Conservation (phyloP, 768 basidiomycete species). For the Coprinopsis strossmayeri region DNA sequence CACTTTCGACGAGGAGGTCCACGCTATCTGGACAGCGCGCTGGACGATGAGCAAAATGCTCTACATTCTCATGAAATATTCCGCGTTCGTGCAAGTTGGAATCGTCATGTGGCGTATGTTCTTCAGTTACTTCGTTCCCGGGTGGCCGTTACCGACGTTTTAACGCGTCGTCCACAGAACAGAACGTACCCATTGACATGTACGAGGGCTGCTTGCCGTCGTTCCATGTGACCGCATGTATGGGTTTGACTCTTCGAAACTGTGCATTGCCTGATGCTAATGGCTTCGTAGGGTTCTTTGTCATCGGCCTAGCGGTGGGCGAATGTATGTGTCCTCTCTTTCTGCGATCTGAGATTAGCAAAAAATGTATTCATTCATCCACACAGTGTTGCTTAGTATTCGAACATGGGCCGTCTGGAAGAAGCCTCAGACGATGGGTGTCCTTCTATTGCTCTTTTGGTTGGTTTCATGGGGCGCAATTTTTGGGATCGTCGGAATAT, state of each 20-base stretch:
- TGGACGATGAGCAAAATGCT: conserved; percentile 15
- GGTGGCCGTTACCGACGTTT: too few relatives aligned
- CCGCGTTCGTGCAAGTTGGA: conserved; percentile 16
- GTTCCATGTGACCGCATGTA: background rate
- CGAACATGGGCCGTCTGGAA: conserved; percentile 18
- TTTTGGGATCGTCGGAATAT: conserved; percentile 11
- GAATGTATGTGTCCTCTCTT: conserved; percentile 12
- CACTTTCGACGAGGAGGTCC: conserved; percentile 15
- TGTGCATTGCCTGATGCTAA: background rate
- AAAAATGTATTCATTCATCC: background rate
- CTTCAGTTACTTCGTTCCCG: background rate
- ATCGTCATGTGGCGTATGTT: conserved; percentile 16
- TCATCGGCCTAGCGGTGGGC: conserved; percentile 14
- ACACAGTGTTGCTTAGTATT: conserved; percentile 14
- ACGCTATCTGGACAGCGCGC: conserved; percentile 14
- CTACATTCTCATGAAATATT: conserved; percentile 18
- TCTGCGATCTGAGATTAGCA: background rate
- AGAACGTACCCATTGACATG: too few relatives aligned
- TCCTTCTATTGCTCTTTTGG: conserved; percentile 10
- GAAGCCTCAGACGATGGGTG: conserved; percentile 10
- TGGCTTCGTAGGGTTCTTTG: conserved; percentile 12
- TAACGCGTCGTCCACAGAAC: too few relatives aligned
- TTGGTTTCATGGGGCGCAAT: conserved; percentile 12
- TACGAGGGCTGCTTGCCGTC: background rate
- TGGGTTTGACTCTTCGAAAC: background rate